Evolutionary conservation across 208 protist species (phyloP), one percentile per base, ranked within the genome.

Genomic region (Acanthamoeba sp.): DNA sequence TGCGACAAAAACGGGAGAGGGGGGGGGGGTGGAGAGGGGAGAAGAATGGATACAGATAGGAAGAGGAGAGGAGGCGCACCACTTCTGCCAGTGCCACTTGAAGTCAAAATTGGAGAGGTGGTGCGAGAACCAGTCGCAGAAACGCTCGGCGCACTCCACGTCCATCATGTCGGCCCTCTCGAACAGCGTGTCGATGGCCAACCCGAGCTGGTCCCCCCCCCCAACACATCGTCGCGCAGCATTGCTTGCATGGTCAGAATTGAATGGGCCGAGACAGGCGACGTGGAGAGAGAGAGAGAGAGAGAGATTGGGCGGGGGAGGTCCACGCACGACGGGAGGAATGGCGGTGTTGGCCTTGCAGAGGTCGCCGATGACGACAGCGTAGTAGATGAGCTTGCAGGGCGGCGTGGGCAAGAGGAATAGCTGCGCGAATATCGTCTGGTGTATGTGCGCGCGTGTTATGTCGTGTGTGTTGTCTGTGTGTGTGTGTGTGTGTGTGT

Each of bases 31-130:
- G n/a, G 64, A 36, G 12, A 38, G 29, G 24, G 24, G 24, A 20
- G 24, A 73, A 73, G 24, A 73, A 73, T 14, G 64, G 24, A 73
- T 14, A 73, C 9, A 73, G 24, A 73, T 6, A 14, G 32, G 24
- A 22, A 36, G 32, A 73, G 48, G 55, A 59, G 55, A 36, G 36
- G 4, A 18, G 7, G 36, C 80, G 36, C 7, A 88, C 80, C 80
- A 88, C 14, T 88, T 22, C 42, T 29, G 5, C 95, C 95, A 96
- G 32, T 92, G 52, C 95, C 95, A 96, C 59, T 96, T 95, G 52
- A 66, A 96, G 80, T 96, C 95, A 78, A 95, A 96, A 64, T 96
- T 96, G 36, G 29, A 62, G 27, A 96, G 57, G 92, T 96, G 95
- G 55, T 96, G 95, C 12, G 95, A 87, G 66, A 96, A 95, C 76